phyloP scores from a whole-genome alignment of 31 red algal genomes.

The Bonnemaisonia californica region DNA sequence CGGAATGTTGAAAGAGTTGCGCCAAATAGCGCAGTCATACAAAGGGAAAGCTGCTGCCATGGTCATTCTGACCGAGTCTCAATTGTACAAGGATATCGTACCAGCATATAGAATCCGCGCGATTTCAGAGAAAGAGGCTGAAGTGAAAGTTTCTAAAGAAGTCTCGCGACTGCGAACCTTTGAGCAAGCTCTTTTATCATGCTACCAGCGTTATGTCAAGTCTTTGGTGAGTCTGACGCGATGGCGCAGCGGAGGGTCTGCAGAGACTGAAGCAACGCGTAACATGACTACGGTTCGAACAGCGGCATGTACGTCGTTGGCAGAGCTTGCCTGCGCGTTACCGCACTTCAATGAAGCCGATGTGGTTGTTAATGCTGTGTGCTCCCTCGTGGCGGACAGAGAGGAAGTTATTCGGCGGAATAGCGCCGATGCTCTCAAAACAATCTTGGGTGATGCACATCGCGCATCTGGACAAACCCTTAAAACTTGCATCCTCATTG shows the following conservation, averaged over 20 bases:
- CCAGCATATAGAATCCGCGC: constrained; percentile 68
- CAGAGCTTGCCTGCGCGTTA: constrained; percentile 34
- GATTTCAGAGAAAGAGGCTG: constrained; percentile 68
- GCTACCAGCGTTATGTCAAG: constrained; percentile 54
- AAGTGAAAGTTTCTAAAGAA: constrained; percentile 66
- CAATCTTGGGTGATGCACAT: constrained; percentile 57
- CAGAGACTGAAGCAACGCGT: constrained; percentile 33
- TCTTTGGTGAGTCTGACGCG: constrained; percentile 47
- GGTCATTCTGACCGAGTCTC: constrained; percentile 73
- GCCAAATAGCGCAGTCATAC: constrained; percentile 10
- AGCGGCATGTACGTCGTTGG: constrained; percentile 42
- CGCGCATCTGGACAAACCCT: constrained; percentile 57
- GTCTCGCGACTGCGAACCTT: constrained; percentile 56
- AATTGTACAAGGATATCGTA: constrained; percentile 63
- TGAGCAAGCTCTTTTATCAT: constrained; percentile 54
- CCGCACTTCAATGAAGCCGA: constrained; percentile 74
- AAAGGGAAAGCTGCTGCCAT: constrained; percentile 50
- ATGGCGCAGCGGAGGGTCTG: constrained; percentile 11
- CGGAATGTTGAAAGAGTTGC: constrained; percentile 24
- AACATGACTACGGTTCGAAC: constrained; percentile 34
- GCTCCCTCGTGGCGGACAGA: constrained; percentile 36
- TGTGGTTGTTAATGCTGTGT: constrained; percentile 21
- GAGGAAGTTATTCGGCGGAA: constrained; percentile 37
- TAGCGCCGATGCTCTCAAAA: constrained; percentile 33
- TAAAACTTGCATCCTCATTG: constrained; percentile 38